Conservation (phyloP, 1,139 yeast species). For the Yamadazyma triangularis region DNA sequence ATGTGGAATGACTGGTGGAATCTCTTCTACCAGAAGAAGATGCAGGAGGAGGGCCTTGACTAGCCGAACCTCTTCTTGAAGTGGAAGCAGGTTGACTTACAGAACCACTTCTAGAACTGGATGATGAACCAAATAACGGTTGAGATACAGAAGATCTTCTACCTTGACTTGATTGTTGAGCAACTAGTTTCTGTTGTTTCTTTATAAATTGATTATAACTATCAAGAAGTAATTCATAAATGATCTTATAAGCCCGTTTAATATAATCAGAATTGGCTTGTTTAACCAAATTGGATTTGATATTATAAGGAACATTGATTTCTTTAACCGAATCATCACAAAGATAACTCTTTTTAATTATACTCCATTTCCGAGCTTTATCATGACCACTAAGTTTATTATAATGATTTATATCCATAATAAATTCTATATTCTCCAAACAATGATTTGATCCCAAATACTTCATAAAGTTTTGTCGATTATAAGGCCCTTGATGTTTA, state of each 20-base stretch:
- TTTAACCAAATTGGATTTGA: conserved; percentile 13
- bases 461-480: conserved; percentile 19
- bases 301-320: conserved; percentile 27
- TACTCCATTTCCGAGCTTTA: conserved; percentile 19
- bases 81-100: conserved; percentile 1
- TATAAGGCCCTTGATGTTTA: conserved; percentile 16
- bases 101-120: not conserved
- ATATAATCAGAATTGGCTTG: conserved; percentile 13
- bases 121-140: too few relatives aligned
- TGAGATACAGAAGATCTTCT: not conserved
- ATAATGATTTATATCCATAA: conserved; percentile 25
- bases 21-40: not conserved
- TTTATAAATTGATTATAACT: conserved; percentile 31
- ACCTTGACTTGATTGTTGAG: not conserved
- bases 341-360: conserved; percentile 22
- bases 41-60: not conserved
- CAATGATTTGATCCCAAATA: conserved; percentile 29
- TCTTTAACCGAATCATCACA: conserved; percentile 27
- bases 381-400: conserved; percentile 11
- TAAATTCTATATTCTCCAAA: conserved; percentile 33
- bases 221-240: conserved; percentile 30
- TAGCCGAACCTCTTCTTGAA: not conserved
- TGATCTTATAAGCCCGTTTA: conserved; percentile 18
- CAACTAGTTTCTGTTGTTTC: conserved; percentile 7
- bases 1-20: not conserved